phyloP scores from a whole-genome alignment of 768 basidiomycete genomes.

The Asterophora parasitica region DNA sequence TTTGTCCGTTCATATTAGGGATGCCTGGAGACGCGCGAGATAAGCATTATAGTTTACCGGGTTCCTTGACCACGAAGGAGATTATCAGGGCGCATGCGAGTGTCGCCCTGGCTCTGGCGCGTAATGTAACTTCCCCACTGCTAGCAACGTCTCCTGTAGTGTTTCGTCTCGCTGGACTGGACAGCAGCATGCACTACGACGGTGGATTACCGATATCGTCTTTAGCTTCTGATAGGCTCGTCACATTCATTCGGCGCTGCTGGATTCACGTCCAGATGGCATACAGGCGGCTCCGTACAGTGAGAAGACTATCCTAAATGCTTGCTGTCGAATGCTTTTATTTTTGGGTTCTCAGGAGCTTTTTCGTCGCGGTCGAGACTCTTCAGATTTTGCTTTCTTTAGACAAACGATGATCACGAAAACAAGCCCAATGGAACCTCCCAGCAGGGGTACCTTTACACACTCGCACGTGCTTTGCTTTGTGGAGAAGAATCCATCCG shows the following conservation, averaged over 20 bases:
- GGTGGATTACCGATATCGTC: not conserved
- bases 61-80: not conserved
- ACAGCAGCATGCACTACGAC: constrained; percentile 3
- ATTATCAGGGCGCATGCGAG: not conserved
- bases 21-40: not conserved
- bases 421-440: too few species aligned
- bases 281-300: not conserved
- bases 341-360: too few species aligned
- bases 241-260: not conserved
- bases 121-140: not conserved
- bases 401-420: too few species aligned
- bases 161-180: too few species aligned
- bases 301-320: too few species aligned
- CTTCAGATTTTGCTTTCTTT: too few species aligned
- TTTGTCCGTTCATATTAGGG: not conserved
- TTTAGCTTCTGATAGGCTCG: not conserved
- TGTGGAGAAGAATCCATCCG: too few species aligned
- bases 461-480: too few species aligned
- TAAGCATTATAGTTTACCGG: not conserved
- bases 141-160: not conserved
- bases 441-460: too few species aligned
- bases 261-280: constrained; percentile 2
- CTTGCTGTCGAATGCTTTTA: too few species aligned
- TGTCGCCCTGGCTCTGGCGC: not conserved
- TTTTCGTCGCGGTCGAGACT: too few species aligned